phyloP scores from a whole-genome alignment of 2,329 filamentous ascomycete genomes.

The Aspergillus persii region DNA sequence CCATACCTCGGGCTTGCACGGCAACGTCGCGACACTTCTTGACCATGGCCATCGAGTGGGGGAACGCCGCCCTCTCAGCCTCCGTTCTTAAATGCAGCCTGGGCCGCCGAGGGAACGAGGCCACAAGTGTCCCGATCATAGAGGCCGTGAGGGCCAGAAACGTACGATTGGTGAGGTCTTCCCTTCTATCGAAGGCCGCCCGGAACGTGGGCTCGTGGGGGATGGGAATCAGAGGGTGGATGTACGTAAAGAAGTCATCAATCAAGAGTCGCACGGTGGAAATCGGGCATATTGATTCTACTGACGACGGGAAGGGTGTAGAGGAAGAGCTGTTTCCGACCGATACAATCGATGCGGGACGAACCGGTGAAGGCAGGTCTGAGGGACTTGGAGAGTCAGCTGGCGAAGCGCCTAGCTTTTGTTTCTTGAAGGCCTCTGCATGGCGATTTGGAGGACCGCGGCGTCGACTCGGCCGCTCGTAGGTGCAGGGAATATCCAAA shows the following conservation, averaged over 20 bases:
- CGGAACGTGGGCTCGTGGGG: conserved; percentile 49
- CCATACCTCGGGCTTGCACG: conserved; percentile 43
- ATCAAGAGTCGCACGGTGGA: conserved; percentile 40
- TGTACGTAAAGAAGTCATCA: conserved; percentile 50
- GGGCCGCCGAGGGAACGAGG: conserved; percentile 46
- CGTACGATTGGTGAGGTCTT: conserved; percentile 41
- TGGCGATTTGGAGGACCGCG: conserved; percentile 66
- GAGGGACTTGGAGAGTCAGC: conserved; percentile 41
- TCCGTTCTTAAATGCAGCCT: conserved; percentile 40
- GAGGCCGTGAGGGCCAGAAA: conserved; percentile 46
- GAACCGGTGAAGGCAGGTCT: conserved; percentile 41
- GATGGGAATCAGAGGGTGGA: conserved; percentile 47
- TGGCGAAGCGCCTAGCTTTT: conserved; percentile 46
- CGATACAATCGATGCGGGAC: conserved; percentile 18
- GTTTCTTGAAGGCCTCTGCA: conserved; percentile 65
- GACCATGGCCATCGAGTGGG: conserved; percentile 44
- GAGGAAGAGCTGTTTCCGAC: conserved; percentile 26
- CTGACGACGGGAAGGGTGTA: conserved; percentile 47
- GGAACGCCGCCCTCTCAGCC: conserved; percentile 37
- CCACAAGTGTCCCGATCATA: conserved; percentile 46
- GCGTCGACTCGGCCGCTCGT: conserved; percentile 61
- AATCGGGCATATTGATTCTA: conserved; percentile 46
- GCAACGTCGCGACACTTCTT: conserved; percentile 45
- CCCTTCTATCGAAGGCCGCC: conserved; percentile 41
- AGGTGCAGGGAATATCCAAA: conserved; percentile 67